Evolutionary conservation across 2,329 filamentous ascomycete species (phyloP).

Genomic region (Aspergillus sp.): DNA sequence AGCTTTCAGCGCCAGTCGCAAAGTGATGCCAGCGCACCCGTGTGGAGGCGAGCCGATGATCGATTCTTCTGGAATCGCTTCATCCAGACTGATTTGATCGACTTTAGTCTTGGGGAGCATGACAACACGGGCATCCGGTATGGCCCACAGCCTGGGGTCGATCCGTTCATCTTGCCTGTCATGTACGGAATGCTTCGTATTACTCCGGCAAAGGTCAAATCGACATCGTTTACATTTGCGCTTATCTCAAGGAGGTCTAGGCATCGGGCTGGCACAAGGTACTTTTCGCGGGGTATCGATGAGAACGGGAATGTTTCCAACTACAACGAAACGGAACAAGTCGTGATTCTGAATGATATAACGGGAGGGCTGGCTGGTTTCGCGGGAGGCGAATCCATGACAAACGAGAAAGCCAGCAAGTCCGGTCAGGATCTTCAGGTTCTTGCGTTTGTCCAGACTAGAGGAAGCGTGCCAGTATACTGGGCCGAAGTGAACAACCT

Average conservation of each 20-base stretch:
- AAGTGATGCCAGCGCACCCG: slow-evolving; percentile 57
- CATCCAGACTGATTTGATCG: slow-evolving; percentile 80
- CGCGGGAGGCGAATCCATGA: slow-evolving; percentile 64
- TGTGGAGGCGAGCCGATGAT: slow-evolving; percentile 91
- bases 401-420: slow-evolving; percentile 58
- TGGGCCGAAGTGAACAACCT: slow-evolving; percentile 95
- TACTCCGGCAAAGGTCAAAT: slow-evolving; percentile 74
- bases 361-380: slow-evolving; percentile 67
- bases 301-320: slow-evolving; percentile 94
- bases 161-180: slow-evolving; percentile 88
- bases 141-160: slow-evolving; percentile 60
- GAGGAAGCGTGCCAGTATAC: slow-evolving; percentile 89
- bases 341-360: slow-evolving; percentile 79
- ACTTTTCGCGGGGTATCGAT: slow-evolving; percentile 89
- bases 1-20: slow-evolving; percentile 89
- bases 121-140: slow-evolving; percentile 37
- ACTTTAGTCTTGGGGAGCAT: slow-evolving; percentile 60
- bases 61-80: slow-evolving; percentile 99
- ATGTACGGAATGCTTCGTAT: slow-evolving; percentile 97
- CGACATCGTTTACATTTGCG: slow-evolving; percentile 70
- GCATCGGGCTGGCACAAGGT: slow-evolving; percentile 80
- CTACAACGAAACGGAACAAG: slow-evolving; percentile 96
- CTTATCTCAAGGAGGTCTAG: slow-evolving; percentile 84
- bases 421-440: slow-evolving; percentile 72
- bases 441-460: slow-evolving; percentile 88